A percentile compares a stretch with the other conserved stretches of the same genome.
These are phyloP conservation scores for Jimgerdemannia lactiflua DNA, from an alignment of 192 early-diverging fungal species.

Conservation along the genomic window DNA sequence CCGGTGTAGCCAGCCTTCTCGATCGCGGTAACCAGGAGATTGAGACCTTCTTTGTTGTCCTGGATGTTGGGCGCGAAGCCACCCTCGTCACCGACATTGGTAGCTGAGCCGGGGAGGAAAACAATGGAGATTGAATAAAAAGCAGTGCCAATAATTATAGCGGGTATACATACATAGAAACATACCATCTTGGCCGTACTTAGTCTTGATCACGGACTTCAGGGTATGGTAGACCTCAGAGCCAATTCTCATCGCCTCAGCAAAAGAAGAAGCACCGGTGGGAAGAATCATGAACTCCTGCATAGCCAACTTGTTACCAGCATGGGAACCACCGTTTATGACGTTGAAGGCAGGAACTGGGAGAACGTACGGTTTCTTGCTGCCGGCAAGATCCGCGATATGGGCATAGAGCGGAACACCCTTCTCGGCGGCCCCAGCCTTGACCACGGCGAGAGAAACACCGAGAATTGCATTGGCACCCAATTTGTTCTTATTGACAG, in stretches of 20 bases:
- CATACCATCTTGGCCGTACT: constrained; percentile 92
- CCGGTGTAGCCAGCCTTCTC: constrained; percentile 93
- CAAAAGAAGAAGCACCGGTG: constrained; percentile 88
- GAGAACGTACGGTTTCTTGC: constrained; percentile 84
- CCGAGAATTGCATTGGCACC: constrained; percentile 99
- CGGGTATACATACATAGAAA: not conserved
- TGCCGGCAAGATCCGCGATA: constrained; percentile 85
- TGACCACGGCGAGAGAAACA: constrained; percentile 94
- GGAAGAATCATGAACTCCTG: constrained; percentile 99
- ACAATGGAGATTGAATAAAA: not conserved
- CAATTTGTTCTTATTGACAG: constrained; percentile 92
- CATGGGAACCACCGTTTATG: constrained; percentile 99
- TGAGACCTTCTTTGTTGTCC: constrained; percentile 94
- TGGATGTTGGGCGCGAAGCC: constrained; percentile 99
- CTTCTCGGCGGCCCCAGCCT: constrained; percentile 95
- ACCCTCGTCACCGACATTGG: constrained; percentile 99
- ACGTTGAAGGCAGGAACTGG: constrained; percentile 98
- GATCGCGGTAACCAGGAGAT: constrained; percentile 88
- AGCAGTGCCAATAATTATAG: too few species aligned
- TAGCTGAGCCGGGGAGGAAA: constrained; percentile 33
- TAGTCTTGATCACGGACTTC: constrained; percentile 97
- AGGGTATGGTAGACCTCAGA: constrained; percentile 96
- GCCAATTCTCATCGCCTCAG: constrained; percentile 97
- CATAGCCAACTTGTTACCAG: constrained; percentile 99
- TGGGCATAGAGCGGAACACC: constrained; percentile 94